phyloP scores from a whole-genome alignment of 2,329 filamentous ascomycete species.

The Aspergillus sp. region DNA sequence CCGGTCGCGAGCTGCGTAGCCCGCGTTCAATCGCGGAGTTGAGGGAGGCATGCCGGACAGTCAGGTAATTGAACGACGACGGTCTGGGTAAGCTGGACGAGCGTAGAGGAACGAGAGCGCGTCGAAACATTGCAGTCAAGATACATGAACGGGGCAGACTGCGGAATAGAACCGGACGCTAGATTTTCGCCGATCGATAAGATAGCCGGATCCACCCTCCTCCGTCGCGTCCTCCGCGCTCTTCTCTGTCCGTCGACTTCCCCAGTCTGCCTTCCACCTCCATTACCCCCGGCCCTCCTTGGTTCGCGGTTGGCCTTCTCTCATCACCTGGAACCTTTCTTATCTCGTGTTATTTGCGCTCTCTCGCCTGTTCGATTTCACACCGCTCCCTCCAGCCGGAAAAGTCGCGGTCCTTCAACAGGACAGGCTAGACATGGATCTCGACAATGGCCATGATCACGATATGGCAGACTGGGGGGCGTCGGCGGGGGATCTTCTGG shows the following conservation, averaged over 20 bases:
- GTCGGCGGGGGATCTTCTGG: not conserved
- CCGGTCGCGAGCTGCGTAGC: slow-evolving; percentile 41
- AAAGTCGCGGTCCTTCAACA: not conserved
- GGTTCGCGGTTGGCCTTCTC: too few relatives aligned
- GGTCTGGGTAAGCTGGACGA: slow-evolving; percentile 7
- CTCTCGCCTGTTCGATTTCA: not conserved
- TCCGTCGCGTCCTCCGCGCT: not conserved
- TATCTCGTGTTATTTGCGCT: not conserved
- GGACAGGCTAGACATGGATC: not conserved
- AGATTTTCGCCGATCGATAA: slow-evolving; percentile 9
- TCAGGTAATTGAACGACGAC: slow-evolving; percentile 6
- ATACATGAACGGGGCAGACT: not conserved
- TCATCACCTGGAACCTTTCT: too few relatives aligned
- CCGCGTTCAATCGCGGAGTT: slow-evolving; percentile 61
- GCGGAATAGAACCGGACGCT: not conserved
- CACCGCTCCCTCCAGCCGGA: not conserved
- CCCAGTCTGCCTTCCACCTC: too few relatives aligned
- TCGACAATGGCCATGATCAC: not conserved
- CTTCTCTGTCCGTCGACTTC: not conserved
- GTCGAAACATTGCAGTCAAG: slow-evolving; percentile 5
- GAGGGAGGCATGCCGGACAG: slow-evolving; percentile 45
- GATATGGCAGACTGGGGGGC: not conserved
- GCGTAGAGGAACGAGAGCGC: slow-evolving; percentile 3
- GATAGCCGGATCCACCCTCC: slow-evolving; percentile 11
- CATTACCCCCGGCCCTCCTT: not conserved